Evolutionary conservation across 1,139 yeast species (phyloP), one percentile per base, ranked within the genome.

Genomic region (Geotrichum reessii): DNA sequence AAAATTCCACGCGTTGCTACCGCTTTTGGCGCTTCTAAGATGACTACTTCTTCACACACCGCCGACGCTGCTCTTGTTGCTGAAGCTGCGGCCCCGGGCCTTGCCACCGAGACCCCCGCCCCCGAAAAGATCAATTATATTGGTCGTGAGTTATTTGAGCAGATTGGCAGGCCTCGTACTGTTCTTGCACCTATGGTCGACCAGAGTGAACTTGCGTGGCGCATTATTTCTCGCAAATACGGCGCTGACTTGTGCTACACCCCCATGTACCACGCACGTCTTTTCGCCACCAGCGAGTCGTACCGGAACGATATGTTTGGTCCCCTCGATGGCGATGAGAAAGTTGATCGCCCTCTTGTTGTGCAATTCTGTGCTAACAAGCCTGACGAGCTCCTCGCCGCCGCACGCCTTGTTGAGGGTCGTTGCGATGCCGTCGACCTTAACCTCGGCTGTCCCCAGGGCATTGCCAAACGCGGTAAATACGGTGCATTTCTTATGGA

Each of bases 171-270:
- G 24, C 99, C 99, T 0, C 82, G 79, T 57, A 88, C 88, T 62
- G 85, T 95, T 19, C 95, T 95, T 27, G 99, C 98, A 0, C 99
- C 99, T 1, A 93, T 95, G 98, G 99, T 95, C 12, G 99, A 95
- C 72, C 98, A 91, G 66, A 85, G 93, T 2, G 99, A 95, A 68
- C 78, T 93, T 33, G 99, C 97, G 0, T 95, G 99, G 98, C 80
- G 99, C 65, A 81, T 90, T 19, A 74, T 95, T 21, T 88, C 96
- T 1, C 79, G 98, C 61, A 78, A 81, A 63, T 86, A 92, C 69
- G 99, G 99, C 1, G 99, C 99, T 0, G 89, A 92, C 4, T 76
- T 95, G 48, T 90, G 97, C 67, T 95, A 92, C 68, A 89, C 99
- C 0, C 99, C 99, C 1, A 95, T 95, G 99, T 82, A 87, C 65